Percentiles rank a stretch among this genome's conserved stretches.
Conservation (phyloP, 208 protist species). For the Vickermania ingenoplastis region DNA sequence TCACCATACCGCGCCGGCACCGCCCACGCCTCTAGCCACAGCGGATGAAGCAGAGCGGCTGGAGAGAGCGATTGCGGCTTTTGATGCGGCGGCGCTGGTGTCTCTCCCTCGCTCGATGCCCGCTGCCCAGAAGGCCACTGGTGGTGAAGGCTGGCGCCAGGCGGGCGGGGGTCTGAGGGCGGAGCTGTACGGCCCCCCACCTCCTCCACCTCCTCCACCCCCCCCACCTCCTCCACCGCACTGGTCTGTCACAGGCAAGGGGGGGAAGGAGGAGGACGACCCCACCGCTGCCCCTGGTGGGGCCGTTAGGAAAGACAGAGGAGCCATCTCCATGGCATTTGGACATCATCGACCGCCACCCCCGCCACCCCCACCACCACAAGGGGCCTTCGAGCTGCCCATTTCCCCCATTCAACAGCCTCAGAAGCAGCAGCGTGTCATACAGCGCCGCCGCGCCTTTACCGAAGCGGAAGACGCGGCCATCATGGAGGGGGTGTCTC, state of each 20-base stretch:
- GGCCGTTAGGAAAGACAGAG: background rate
- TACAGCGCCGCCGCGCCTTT: constrained; percentile 37
- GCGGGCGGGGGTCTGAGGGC: background rate
- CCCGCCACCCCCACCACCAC: background rate
- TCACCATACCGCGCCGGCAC: constrained; percentile 5
- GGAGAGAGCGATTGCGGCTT: background rate
- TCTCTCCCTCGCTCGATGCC: no score
- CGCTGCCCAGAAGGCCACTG: background rate
- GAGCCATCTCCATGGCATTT: no score
- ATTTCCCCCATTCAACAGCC: no score
- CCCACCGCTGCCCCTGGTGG: background rate
- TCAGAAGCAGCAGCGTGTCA: constrained; percentile 10
- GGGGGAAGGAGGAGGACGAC: background rate
- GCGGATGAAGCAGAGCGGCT: background rate
- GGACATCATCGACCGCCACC: background rate
- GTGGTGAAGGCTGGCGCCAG: background rate
- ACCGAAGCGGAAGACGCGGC: constrained; percentile 56
- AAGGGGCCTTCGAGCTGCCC: no score
- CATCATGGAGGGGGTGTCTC: constrained; percentile 65
- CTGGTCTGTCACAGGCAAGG: background rate
- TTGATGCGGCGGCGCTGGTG: no score
- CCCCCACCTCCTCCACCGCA: background rate
- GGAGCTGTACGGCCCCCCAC: background rate
- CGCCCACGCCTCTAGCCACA: background rate
- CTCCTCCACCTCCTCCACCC: constrained; percentile 1